Base-by-base conservation (phyloP, 768 basidiomycete genomes). In the Dacryopinax spathularia region DNA sequence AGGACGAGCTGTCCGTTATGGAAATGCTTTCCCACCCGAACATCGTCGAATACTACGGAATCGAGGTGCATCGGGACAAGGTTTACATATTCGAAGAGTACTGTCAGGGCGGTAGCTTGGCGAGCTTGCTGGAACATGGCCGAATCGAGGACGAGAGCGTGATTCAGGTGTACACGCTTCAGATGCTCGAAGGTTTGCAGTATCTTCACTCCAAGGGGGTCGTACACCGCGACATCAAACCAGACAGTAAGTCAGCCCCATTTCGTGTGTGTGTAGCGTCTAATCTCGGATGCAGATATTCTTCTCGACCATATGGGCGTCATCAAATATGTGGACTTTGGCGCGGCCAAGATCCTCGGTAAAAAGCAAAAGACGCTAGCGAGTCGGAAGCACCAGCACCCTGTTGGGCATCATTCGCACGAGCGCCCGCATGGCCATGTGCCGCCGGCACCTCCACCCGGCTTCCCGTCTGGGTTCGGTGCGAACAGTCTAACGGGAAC, bases 21-120 rank as follows among this genome's bases (percentile, higher is more conserved):
- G 91, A 94, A 74, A 87, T 98, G 84, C 80, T 98, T 27, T 89
- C 91, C 66, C 96, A 99, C 75, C 91, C 91, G 25, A 98, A 98
- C 70, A 89, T 98, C 39, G 96, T 98, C 61, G 93, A 97, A 74
- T 99, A 97, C 73, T 96, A 96, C 70, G 96, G 96, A 33, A 94
- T 99, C 68, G 96, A 99, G 75, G 95, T 98, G 1, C 95, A 97
- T 73, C 88, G 95, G 15, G 95, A 97, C 77, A 93, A 94, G 75
- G 92, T 98, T 18, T 98, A 95, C 76, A 97, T 98, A 66, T 98
- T 98, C 73, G 94, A 98, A 74, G 95, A 98, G 75, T 99, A 88
- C 73, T 99, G 96, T 72, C 89, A 94, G 69, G 93, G 93, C 36
- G 96, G 96, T 7, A 95, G 92, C 73, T 74, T 99, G 65, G 91